Conservation (phyloP, 768 basidiomycete genomes). For the Strobilomyces confusus region DNA sequence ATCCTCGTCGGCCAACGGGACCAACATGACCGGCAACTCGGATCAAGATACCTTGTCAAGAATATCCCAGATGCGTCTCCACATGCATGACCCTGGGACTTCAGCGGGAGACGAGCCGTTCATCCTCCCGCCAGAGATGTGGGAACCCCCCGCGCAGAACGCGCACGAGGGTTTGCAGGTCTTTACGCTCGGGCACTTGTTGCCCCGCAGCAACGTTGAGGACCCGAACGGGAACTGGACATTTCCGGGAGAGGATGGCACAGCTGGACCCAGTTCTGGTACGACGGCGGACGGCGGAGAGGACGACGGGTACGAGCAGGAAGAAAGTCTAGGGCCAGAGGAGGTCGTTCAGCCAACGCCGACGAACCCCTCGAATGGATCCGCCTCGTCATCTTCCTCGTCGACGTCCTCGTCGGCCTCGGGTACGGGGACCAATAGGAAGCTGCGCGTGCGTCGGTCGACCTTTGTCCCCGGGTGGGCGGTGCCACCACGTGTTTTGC, state of each 20-base stretch:
- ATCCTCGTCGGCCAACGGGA: slow-evolving; percentile 17
- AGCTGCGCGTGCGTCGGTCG: slow-evolving; percentile 65
- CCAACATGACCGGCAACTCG: slow-evolving; percentile 10
- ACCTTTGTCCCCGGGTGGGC: slow-evolving; percentile 90
- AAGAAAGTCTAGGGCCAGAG: slow-evolving; percentile 29
- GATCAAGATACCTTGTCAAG: slow-evolving; percentile 47
- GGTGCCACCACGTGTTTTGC: slow-evolving; percentile 82
- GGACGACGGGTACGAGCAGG: slow-evolving; percentile 23
- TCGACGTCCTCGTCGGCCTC: slow-evolving; percentile 13
- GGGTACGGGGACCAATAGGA: slow-evolving; percentile 29
- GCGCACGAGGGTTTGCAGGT: slow-evolving; percentile 70
- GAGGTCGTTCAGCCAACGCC: slow-evolving; percentile 41
- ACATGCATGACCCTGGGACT: slow-evolving; percentile 32
- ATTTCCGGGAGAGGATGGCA: slow-evolving; percentile 38
- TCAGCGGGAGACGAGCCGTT: slow-evolving; percentile 28
- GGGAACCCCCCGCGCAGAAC: slow-evolving; percentile 27
- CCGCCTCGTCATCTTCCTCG: slow-evolving; percentile 16
- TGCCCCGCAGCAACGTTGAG: slow-evolving; percentile 51
- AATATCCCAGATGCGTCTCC: slow-evolving; percentile 47
- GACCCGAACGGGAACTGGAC: slow-evolving; percentile 60
- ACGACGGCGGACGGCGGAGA: slow-evolving; percentile 18
- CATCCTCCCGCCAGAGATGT: slow-evolving; percentile 23
- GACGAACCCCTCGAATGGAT: slow-evolving; percentile 18
- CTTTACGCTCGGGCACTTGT: slow-evolving; percentile 74
- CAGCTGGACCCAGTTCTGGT: slow-evolving; percentile 7